These are phyloP conservation scores for Skeletonema costatum DNA, from an alignment of 108 stramenopile genomes.

Conservation along the genomic window DNA sequence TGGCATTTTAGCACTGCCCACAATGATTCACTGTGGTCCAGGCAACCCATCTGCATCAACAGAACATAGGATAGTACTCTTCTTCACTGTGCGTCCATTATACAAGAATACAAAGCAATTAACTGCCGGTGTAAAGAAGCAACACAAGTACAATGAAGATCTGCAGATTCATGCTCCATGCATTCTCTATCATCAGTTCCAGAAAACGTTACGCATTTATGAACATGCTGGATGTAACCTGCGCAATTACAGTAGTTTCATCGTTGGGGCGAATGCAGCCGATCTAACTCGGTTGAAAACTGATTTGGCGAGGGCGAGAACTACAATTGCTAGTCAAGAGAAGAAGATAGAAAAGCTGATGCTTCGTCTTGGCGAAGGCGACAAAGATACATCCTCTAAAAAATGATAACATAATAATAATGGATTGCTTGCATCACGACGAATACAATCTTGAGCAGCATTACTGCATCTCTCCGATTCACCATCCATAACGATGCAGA, in stretches of 20 bases:
- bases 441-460: too few relatives aligned
- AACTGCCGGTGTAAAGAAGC: neutral
- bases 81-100: conserved; percentile 24
- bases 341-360: neutral
- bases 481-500: too few relatives aligned
- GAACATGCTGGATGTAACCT: conserved; percentile 12
- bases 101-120: conserved; percentile 1
- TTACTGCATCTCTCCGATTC: too few relatives aligned
- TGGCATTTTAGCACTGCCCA: conserved; percentile 15
- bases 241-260: neutral
- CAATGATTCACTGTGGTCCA: conserved; percentile 20
- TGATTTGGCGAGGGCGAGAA: neutral
- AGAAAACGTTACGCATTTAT: conserved; percentile 6
- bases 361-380: neutral
- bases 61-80: conserved; percentile 6
- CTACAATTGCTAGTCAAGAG: neutral
- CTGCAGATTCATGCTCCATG: conserved; percentile 22
- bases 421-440: too few relatives aligned
- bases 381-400: neutral
- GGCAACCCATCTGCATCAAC: conserved; percentile 6
- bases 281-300: neutral
- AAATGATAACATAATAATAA: neutral
- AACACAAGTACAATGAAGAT: conserved; percentile 13
- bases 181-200: conserved; percentile 22
- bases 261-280: neutral